Percentiles rank a stretch among this genome's conserved stretches.
These are phyloP conservation scores for Nicotiana tomentosiformis DNA, from an alignment of 257 asterid genomes.

Conservation along the genomic window DNA sequence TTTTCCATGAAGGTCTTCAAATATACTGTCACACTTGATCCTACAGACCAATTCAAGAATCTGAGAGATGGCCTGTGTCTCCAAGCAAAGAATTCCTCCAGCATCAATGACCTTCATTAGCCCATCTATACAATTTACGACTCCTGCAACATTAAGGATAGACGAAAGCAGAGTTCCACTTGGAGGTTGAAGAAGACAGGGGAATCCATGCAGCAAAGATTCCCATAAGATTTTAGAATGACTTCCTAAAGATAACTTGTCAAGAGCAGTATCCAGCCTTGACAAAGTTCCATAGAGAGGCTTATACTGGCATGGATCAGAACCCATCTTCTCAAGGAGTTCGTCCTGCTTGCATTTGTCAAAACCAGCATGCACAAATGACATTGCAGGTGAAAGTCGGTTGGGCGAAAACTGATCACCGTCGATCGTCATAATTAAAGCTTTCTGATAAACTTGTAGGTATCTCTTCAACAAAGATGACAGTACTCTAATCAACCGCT, in stretches of 20 bases:
- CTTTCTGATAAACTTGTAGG: slow-evolving; percentile 63
- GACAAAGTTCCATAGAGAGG: slow-evolving; percentile 53
- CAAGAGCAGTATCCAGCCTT: slow-evolving; percentile 42
- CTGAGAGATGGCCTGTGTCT: slow-evolving; percentile 43
- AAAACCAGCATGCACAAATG: slow-evolving; percentile 55
- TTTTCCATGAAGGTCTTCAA: slow-evolving; percentile 54
- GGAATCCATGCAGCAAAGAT: slow-evolving; percentile 76
- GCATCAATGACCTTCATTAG: slow-evolving; percentile 50
- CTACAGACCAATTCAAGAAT: slow-evolving; percentile 66
- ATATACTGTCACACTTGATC: slow-evolving; percentile 72
- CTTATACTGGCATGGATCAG: slow-evolving; percentile 38
- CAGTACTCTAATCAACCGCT: slow-evolving; percentile 39
- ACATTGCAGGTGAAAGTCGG: slow-evolving; percentile 54
- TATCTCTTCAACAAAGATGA: slow-evolving; percentile 68
- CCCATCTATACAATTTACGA: slow-evolving; percentile 49
- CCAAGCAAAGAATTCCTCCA: slow-evolving; percentile 41
- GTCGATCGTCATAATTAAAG: slow-evolving; percentile 47
- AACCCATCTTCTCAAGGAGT: slow-evolving; percentile 49
- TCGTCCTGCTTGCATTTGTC: slow-evolving; percentile 54
- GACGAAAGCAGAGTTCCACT: slow-evolving; percentile 74
- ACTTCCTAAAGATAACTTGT: slow-evolving; percentile 52
- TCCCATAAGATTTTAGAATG: slow-evolving; percentile 69
- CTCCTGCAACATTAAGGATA: slow-evolving; percentile 58
- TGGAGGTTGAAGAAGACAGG: slow-evolving; percentile 46
- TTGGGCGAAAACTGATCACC: slow-evolving; percentile 33